Percentiles rank a stretch among this genome's conserved stretches.
Evolutionary conservation across 768 basidiomycete species (phyloP).

Genomic region (Trametes cinnabarina): DNA sequence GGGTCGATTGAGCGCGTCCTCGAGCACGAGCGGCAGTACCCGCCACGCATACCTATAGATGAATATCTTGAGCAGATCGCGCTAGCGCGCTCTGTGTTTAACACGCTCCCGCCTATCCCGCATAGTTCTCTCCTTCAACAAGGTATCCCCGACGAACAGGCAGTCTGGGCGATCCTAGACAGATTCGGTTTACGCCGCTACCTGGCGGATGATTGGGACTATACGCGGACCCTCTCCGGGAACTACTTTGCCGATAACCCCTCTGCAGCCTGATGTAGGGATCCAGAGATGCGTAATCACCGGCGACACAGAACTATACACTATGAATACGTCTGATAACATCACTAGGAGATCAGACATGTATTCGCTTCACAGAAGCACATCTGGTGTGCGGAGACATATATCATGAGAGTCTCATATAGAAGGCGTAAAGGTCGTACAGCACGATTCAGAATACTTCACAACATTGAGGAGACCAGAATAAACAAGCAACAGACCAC

Average conservation of each 20-base stretch:
- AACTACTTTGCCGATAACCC: slow-evolving; percentile 72
- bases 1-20: slow-evolving; percentile 73
- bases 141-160: slow-evolving; percentile 39
- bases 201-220: slow-evolving; percentile 40
- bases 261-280: neutral
- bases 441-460: too few species aligned
- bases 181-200: slow-evolving; percentile 49
- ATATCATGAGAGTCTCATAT: neutral
- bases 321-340: too few species aligned
- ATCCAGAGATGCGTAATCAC: neutral
- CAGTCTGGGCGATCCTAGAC: slow-evolving; percentile 46
- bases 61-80: slow-evolving; percentile 66
- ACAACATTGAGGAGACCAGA: too few species aligned
- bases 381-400: neutral
- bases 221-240: slow-evolving; percentile 48
- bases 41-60: slow-evolving; percentile 43
- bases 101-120: slow-evolving; percentile 63
- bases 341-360: neutral
- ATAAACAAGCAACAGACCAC: too few species aligned
- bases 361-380: neutral
- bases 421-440: neutral
- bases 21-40: slow-evolving; percentile 46
- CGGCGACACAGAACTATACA: neutral
- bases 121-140: slow-evolving; percentile 36
- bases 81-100: slow-evolving; percentile 62